A percentile compares a stretch with the other conserved stretches of the same genome.
Conservation (phyloP, 495 filamentous ascomycete species). For the Neurospora intermedia region DNA sequence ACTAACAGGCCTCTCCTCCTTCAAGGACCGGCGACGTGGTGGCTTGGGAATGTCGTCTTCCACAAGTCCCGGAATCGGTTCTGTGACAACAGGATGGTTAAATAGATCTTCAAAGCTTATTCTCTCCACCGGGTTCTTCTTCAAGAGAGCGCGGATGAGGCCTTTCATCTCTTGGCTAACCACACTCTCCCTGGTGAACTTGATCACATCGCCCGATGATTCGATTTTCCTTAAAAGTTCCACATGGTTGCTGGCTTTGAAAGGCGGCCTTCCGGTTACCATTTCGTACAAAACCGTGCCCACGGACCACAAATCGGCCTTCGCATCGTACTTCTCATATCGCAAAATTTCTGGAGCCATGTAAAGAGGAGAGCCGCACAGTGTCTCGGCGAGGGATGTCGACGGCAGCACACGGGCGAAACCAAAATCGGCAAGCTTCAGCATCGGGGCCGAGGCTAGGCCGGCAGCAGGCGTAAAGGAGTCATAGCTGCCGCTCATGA, state of each 20-base stretch:
- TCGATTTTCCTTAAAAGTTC: constrained; percentile 89
- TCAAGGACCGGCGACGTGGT: constrained; percentile 10
- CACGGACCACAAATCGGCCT: constrained; percentile 94
- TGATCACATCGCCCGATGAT: constrained; percentile 69
- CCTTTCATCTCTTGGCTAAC: constrained; percentile 69
- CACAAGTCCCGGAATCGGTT: constrained; percentile 72
- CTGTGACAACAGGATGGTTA: constrained; percentile 56
- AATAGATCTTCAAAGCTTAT: constrained; percentile 81
- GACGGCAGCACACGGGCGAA: constrained; percentile 85
- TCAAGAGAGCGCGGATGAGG: constrained; percentile 71
- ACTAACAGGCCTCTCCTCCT: constrained; percentile 14
- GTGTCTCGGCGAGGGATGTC: constrained; percentile 84
- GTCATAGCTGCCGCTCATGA: constrained; percentile 56
- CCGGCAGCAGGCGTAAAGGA: constrained; percentile 73
- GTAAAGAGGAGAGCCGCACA: constrained; percentile 96
- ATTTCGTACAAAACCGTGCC: constrained; percentile 94
- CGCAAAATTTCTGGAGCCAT: constrained; percentile 98
- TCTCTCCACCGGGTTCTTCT: constrained; percentile 72
- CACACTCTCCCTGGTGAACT: constrained; percentile 61
- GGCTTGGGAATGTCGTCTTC: constrained; percentile 56
- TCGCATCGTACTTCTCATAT: constrained; percentile 95
- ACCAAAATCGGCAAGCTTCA: constrained; percentile 96
- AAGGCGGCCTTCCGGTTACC: constrained; percentile 82
- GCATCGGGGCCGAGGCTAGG: constrained; percentile 77
- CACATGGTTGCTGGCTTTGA: constrained; percentile 86